Evolutionary conservation across 1,284 basidiomycete genomes (phyloP).

Genomic region (Irpex sp.): DNA sequence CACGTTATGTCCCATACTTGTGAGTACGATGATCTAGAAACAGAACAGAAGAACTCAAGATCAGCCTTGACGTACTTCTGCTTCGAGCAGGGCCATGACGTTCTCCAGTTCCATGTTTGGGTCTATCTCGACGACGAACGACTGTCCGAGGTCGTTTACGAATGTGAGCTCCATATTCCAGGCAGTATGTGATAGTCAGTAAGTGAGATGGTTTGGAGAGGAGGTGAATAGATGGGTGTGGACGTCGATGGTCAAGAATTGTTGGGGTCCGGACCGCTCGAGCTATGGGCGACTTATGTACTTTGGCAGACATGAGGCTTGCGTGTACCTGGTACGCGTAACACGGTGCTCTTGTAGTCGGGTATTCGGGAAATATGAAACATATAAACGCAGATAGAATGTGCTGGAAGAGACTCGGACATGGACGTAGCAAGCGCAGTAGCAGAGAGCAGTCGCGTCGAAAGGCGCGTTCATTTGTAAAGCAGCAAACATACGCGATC

Average conservation of each 20-base stretch:
- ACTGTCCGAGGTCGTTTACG: conserved; percentile 71
- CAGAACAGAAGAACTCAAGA: conserved; percentile 11
- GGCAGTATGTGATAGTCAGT: conserved; percentile 12
- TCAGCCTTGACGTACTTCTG: conserved; percentile 59
- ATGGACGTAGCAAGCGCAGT: neutral
- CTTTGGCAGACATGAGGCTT: conserved; percentile 1
- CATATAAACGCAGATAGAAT: neutral
- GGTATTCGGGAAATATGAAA: neutral
- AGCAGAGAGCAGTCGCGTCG: neutral
- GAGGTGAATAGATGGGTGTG: conserved; percentile 1
- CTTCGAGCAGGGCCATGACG: conserved; percentile 86
- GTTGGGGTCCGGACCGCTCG: neutral
- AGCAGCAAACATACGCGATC: neutral
- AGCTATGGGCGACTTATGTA: neutral
- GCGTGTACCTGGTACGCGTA: conserved; percentile 8
- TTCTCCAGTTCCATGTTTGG: conserved; percentile 85
- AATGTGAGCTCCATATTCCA: conserved; percentile 78
- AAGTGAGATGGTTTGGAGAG: conserved; percentile 4
- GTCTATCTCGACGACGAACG: conserved; percentile 81
- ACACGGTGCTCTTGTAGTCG: neutral
- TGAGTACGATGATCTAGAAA: neutral
- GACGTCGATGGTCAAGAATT: neutral
- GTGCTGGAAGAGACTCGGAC: conserved; percentile 12
- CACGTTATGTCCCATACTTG: neutral
- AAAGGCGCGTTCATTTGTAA: neutral